Base-by-base conservation (phyloP, 1,284 basidiomycete species). In the Sutorius eximius region DNA sequence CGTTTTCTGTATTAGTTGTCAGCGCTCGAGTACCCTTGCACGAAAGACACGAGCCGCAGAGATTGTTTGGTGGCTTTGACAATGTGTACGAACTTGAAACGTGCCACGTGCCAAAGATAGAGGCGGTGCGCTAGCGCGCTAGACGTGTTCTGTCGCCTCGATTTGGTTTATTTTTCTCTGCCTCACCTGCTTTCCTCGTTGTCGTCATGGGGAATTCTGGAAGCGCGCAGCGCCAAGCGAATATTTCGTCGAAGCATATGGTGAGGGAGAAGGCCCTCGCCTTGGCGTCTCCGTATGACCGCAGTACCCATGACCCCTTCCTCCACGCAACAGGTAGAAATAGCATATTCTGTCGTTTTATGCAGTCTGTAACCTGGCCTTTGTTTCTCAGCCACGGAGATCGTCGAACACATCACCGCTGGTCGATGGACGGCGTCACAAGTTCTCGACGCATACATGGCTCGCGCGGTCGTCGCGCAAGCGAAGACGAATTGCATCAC, bases 401-500 rank as follows among this genome's bases (percentile, higher is more conserved):
- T 91, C 37, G 86, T 87, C 16, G 58, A 74, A 44, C 75, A 64
- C 45, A 89, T 90, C 44, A 67, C 76, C 56, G 72, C 70, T 7
- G 77, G 82, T 10, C 74, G 81, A 69, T 94, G 91, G 89, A 92
- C 87, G 0, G 84, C 91, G 9, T 79, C 78, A 2, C 73, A 80
- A 45, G 87, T 93, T 10, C 70, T 93, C 10, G 81, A 86, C 50
- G 89, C 88, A 29, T 94, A 83, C 71, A 86, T 93, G 56, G 75
- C 82, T 1, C 81, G 84, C 7, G 83, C 91, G 1, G 77, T 75
- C 1, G 69, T 78, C 32, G 86, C 87, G 1, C 90, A 95, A 30
- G 71, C 73, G 43, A 72, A 74, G 41, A 87, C 85, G 7, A 94
- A 93, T 64, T 89, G 87, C 66, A 62, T 92, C 24, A 93, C 91